phyloP scores from a whole-genome alignment of 2,329 filamentous ascomycete genomes.

The Diplocarpon mali region DNA sequence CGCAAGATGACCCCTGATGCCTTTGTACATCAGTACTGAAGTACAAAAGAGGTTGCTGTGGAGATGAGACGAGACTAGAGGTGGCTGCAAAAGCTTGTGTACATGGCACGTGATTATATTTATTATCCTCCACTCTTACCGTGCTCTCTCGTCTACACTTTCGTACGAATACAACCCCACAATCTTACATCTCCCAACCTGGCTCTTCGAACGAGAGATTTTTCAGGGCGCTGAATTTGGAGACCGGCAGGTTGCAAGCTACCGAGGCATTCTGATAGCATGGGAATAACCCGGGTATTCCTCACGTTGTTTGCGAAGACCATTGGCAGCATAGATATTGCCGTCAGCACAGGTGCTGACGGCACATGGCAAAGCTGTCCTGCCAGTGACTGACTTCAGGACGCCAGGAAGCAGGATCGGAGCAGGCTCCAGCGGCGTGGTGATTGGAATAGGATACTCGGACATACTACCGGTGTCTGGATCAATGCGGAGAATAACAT shows the following conservation, averaged over 20 bases:
- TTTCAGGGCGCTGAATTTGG: background rate
- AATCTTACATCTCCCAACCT: slow-evolving; percentile 1
- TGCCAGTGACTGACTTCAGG: background rate
- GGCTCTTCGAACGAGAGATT: background rate
- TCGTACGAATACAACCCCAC: background rate
- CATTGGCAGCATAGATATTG: background rate
- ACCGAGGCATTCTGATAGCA: no score
- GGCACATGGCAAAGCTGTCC: background rate
- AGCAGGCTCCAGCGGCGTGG: background rate
- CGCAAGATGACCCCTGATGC: no score
- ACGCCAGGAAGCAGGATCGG: background rate
- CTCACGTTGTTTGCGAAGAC: background rate
- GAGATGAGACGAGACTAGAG: no score
- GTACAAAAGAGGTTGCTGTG: no score
- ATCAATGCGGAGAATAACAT: background rate
- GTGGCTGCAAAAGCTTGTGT: no score
- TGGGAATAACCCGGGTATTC: no score
- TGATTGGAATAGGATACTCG: background rate
- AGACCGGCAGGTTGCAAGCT: background rate
- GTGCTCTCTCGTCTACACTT: no score
- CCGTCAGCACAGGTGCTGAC: background rate
- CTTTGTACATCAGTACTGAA: no score
- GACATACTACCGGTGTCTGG: background rate
- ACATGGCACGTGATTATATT: no score
- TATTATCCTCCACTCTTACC: no score